These are phyloP conservation scores for Metschnikowia reukaufii DNA, from an alignment of 805 yeast species.

Conservation along the genomic window DNA sequence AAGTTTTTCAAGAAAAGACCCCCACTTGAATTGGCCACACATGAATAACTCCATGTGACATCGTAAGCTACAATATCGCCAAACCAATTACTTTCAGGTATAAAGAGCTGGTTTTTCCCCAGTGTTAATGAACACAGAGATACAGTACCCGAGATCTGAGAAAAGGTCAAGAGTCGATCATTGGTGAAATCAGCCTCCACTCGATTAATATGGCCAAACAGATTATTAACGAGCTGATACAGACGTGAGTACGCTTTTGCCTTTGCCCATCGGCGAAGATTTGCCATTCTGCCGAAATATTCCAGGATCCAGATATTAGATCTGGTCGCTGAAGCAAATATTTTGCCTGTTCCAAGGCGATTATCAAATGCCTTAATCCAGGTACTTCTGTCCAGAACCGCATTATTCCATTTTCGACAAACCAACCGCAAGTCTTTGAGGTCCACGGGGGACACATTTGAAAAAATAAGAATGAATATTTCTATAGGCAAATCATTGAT, in stretches of 20 bases:
- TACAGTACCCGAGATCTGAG: slow-evolving; percentile 28
- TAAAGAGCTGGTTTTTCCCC: slow-evolving; percentile 39
- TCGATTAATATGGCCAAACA: slow-evolving; percentile 25
- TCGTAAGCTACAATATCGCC: slow-evolving; percentile 22
- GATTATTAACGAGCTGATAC: slow-evolving; percentile 31
- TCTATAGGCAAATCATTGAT: slow-evolving; percentile 48
- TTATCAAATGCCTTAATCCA: slow-evolving; percentile 49
- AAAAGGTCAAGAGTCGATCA: slow-evolving; percentile 29
- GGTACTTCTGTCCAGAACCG: slow-evolving; percentile 44
- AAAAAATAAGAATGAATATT: slow-evolving; percentile 44
- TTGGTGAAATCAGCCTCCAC: slow-evolving; percentile 28
- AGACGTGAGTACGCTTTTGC: slow-evolving; percentile 28
- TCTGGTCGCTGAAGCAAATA: slow-evolving; percentile 47
- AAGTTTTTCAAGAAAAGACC: slow-evolving; percentile 35
- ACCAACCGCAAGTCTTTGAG: slow-evolving; percentile 43
- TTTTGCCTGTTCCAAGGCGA: slow-evolving; percentile 35
- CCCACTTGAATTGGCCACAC: slow-evolving; percentile 30
- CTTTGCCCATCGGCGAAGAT: slow-evolving; percentile 41
- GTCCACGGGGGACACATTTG: slow-evolving; percentile 46
- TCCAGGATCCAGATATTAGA: slow-evolving; percentile 49
- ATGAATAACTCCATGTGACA: slow-evolving; percentile 35
- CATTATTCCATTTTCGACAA: slow-evolving; percentile 48
- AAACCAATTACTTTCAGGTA: slow-evolving; percentile 31
- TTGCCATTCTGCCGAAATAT: slow-evolving; percentile 39
- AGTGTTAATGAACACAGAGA: slow-evolving; percentile 31